Conservation (phyloP, 2,329 filamentous ascomycete genomes). For the Arthrinium puccinioides region DNA sequence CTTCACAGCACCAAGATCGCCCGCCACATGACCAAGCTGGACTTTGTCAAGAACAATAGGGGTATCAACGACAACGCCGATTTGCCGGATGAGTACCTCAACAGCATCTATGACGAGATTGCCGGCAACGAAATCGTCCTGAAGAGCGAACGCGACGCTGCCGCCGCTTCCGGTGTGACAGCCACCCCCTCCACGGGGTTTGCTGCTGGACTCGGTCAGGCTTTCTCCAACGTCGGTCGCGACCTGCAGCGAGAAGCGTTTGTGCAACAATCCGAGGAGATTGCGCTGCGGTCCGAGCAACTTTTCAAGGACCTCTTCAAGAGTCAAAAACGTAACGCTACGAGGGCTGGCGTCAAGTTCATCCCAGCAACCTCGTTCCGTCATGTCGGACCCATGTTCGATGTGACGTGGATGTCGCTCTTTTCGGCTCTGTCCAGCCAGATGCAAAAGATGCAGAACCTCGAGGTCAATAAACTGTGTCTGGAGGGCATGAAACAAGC, state of each 20-base stretch:
- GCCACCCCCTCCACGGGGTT: slow-evolving; percentile 59
- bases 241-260: slow-evolving; percentile 91
- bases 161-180: slow-evolving; percentile 66
- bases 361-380: slow-evolving; percentile 91
- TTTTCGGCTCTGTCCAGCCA: slow-evolving; percentile 90
- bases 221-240: slow-evolving; percentile 82
- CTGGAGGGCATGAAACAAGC: slow-evolving; percentile 94
- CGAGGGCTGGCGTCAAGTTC: slow-evolving; percentile 64
- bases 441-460: slow-evolving; percentile 86
- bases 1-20: slow-evolving; percentile 82
- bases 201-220: slow-evolving; percentile 78
- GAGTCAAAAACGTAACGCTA: slow-evolving; percentile 74
- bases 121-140: slow-evolving; percentile 86
- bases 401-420: slow-evolving; percentile 98
- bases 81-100: slow-evolving; percentile 85
- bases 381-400: slow-evolving; percentile 97
- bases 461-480: slow-evolving; percentile 86
- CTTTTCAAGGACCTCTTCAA: slow-evolving; percentile 90
- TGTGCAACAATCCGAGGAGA: slow-evolving; percentile 91
- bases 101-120: slow-evolving; percentile 89
- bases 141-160: slow-evolving; percentile 83
- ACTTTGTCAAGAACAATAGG: slow-evolving; percentile 98
- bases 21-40: slow-evolving; percentile 86
- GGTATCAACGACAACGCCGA: slow-evolving; percentile 97
- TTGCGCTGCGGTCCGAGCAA: slow-evolving; percentile 65